Conservation (phyloP, 768 basidiomycete species). For the Mycena albidolilacea region DNA sequence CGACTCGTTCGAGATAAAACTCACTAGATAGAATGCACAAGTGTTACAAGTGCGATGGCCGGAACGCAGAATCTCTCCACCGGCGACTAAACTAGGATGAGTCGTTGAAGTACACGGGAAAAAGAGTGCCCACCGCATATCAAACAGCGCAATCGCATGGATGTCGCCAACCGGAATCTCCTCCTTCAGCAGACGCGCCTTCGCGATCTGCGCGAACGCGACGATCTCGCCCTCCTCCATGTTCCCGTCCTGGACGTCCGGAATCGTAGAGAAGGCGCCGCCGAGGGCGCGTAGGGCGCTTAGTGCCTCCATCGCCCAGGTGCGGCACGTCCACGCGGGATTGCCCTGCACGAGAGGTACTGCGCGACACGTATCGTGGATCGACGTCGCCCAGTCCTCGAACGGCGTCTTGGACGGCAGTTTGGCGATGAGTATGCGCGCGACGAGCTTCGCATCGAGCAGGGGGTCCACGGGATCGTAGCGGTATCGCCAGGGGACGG, state of each 20-base stretch:
- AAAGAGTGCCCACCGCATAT: slow-evolving; percentile 22
- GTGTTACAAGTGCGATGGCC: neutral
- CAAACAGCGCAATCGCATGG: neutral
- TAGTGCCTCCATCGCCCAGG: slow-evolving; percentile 17
- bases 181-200: neutral
- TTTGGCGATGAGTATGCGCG: slow-evolving; percentile 26
- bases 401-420: slow-evolving; percentile 12
- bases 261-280: slow-evolving; percentile 20
- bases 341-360: slow-evolving; percentile 25
- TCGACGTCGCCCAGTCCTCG: slow-evolving; percentile 21
- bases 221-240: slow-evolving; percentile 26
- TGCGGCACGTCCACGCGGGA: slow-evolving; percentile 22
- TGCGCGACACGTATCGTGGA: slow-evolving; percentile 25
- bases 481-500: slow-evolving; percentile 28
- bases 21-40: no score
- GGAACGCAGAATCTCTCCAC: slow-evolving; percentile 3
- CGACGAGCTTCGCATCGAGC: slow-evolving; percentile 27
- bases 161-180: slow-evolving; percentile 17
- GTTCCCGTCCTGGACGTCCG: slow-evolving; percentile 26
- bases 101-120: neutral
- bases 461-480: slow-evolving; percentile 24
- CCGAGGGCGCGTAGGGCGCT: slow-evolving; percentile 8
- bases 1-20: no score
- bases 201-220: slow-evolving; percentile 22
- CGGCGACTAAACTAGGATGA: neutral